Base-by-base conservation (phyloP, 1,139 yeast genomes). In the Protomyces gravidus region DNA sequence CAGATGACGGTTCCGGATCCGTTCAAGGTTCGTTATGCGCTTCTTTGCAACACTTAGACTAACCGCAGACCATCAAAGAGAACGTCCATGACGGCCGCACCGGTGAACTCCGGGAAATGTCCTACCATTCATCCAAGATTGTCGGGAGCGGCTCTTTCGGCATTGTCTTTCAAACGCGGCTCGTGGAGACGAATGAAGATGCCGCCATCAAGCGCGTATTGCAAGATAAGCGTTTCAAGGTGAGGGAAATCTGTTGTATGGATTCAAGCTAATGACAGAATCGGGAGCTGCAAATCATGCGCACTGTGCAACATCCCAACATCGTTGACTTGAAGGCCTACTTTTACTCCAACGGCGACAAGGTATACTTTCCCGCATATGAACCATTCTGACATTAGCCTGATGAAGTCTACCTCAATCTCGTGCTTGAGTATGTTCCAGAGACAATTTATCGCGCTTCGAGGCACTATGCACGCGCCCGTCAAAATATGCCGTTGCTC, bases 141-240 rank as follows among this genome's bases (percentile, higher is more conserved):
- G 95, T 90, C 56, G 98, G 98, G 17, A 95, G 89, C 72, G 98
- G 98, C 15, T 89, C 97, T 21, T 92, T 92, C 76, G 98, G 98
- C 3, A 92, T 89, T 33, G 98, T 92, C 28, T 89, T 89, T 71
- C 95, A 89, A 68, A 89, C 96, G 7, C 84, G 82, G 63, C 78
- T 92, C 50, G 40, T 62, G 28, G 92, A 95, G 26, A 78, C 86
- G 39, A 84, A 86, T 63, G 88, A 85, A 68, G 75, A 76, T 53
- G 95, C 94, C 26, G 99, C 98, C 61, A 89, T 94, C 72, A 92
- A 92, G 73, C 80, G 95, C 65, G 98, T 92, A 9, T 78, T 92
- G 33, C 98, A 94, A 72, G 99, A 92, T 73, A 87, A 86, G 71
- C 77, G 98, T 59, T 94, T 90, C 79, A 94, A 94, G 65, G 68